Percentiles rank a stretch among this genome's conserved stretches.
Conservation (phyloP, 495 filamentous ascomycete genomes). For the Annulohypoxylon moriforme region DNA sequence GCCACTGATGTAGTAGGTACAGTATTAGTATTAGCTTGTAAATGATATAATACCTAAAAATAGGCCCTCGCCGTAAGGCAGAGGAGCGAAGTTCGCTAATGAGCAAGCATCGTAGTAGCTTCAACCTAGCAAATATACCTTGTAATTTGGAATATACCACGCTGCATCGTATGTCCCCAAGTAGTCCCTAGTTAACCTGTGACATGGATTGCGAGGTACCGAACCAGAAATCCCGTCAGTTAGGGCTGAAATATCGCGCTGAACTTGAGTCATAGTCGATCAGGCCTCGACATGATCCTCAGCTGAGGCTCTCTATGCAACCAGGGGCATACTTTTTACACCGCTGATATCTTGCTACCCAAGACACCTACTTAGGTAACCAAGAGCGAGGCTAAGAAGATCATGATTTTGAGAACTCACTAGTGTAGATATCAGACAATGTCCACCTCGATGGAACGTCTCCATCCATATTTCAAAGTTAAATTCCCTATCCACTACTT, state of each 20-base stretch:
- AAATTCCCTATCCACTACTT: neutral
- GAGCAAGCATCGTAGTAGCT: neutral
- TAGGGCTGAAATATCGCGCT: neutral
- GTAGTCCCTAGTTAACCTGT: neutral
- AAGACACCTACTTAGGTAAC: neutral
- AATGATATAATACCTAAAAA: constrained; percentile 16
- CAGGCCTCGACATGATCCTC: neutral
- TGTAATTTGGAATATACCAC: neutral
- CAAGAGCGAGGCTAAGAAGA: neutral
- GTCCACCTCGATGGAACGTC: neutral
- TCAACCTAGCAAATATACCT: constrained; percentile 1
- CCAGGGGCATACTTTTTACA: neutral
- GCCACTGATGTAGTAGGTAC: neutral
- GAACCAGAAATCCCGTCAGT: neutral
- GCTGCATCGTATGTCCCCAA: neutral
- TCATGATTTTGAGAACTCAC: neutral
- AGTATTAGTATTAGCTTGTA: neutral
- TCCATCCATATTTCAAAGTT: neutral
- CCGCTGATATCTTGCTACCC: neutral
- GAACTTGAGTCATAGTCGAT: neutral
- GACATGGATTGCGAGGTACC: neutral
- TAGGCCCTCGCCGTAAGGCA: constrained; percentile 21
- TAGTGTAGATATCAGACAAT: neutral
- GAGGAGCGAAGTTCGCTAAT: constrained; percentile 3
- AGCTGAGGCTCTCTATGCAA: neutral